phyloP scores from a whole-genome alignment of 2,329 filamentous ascomycete genomes.

The Aspergillus sp. region DNA sequence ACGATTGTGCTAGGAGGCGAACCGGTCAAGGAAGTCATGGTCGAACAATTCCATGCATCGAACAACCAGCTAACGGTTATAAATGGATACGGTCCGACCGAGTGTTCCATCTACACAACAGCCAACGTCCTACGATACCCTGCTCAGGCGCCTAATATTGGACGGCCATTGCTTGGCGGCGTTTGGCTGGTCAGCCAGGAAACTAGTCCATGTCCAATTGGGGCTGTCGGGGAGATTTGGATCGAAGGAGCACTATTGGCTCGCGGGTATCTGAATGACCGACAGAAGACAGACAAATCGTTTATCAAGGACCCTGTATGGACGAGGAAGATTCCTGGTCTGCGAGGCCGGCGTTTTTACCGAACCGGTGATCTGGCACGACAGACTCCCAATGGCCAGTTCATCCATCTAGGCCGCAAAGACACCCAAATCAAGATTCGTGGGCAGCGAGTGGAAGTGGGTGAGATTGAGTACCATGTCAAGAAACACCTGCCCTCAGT shows the following conservation, averaged over 20 bases:
- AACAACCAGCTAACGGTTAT: too few species aligned
- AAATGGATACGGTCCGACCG: too few species aligned
- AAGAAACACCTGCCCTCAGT: background rate
- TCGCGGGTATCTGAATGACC: constrained; percentile 17
- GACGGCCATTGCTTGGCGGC: too few species aligned
- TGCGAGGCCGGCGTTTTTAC: constrained; percentile 8
- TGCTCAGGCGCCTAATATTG: too few species aligned
- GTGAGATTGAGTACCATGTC: constrained; percentile 19
- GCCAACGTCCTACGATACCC: too few species aligned
- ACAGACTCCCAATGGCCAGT: constrained; percentile 15
- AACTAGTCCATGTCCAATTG: constrained; percentile 17
- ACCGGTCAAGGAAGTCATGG: too few species aligned
- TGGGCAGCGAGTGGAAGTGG: constrained; percentile 21
- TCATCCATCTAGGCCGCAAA: constrained; percentile 16
- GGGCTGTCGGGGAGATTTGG: constrained; percentile 33
- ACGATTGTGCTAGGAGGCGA: too few species aligned
- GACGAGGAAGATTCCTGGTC: background rate
- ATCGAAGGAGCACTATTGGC: constrained; percentile 27
- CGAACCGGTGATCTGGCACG: constrained; percentile 22
- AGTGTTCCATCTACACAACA: too few species aligned
- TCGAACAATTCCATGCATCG: too few species aligned
- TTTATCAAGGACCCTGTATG: constrained; percentile 19
- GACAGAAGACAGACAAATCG: constrained; percentile 9
- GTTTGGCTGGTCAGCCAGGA: too few species aligned
- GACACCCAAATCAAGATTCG: constrained; percentile 23